phyloP scores from a whole-genome alignment of 805 yeast genomes.

The Hemisphaericaspora nanyangensis region DNA sequence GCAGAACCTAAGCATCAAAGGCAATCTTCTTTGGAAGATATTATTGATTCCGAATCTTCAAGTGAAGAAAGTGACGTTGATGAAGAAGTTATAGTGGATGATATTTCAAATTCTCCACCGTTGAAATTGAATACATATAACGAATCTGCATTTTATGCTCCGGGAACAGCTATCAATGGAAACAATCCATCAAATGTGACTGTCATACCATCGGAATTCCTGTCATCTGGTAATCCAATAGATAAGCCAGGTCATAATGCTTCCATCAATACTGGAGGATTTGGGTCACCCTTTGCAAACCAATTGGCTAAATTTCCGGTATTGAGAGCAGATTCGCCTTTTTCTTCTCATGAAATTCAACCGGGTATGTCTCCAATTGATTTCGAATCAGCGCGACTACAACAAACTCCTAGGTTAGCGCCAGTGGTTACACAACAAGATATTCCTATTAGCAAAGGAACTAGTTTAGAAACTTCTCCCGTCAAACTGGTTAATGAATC shows the following conservation, averaged over 20 bases:
- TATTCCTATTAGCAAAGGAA: background rate
- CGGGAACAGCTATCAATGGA: background rate
- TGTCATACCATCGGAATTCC: background rate
- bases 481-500: conserved; percentile 22
- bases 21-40: conserved; percentile 7
- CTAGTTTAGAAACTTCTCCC: conserved; percentile 1
- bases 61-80: conserved; percentile 32
- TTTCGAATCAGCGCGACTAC: conserved; percentile 8
- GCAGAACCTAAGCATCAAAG: conserved; percentile 6
- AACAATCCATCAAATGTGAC: background rate
- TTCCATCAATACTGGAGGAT: conserved; percentile 10
- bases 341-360: conserved; percentile 12
- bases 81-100: conserved; percentile 20
- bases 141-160: background rate
- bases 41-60: conserved; percentile 9
- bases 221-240: conserved; percentile 1
- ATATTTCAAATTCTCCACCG: conserved; percentile 19
- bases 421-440: background rate
- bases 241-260: conserved; percentile 1
- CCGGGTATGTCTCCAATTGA: conserved; percentile 15
- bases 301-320: conserved; percentile 10
- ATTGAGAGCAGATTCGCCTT: conserved; percentile 17
- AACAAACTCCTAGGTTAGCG: conserved; percentile 2
- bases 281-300: conserved; percentile 15
- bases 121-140: conserved; percentile 22